Percentiles rank a stretch among this genome's conserved stretches.
phyloP scores from a whole-genome alignment of 2,329 filamentous ascomycete species.

The Pseudonectria foliicola region DNA sequence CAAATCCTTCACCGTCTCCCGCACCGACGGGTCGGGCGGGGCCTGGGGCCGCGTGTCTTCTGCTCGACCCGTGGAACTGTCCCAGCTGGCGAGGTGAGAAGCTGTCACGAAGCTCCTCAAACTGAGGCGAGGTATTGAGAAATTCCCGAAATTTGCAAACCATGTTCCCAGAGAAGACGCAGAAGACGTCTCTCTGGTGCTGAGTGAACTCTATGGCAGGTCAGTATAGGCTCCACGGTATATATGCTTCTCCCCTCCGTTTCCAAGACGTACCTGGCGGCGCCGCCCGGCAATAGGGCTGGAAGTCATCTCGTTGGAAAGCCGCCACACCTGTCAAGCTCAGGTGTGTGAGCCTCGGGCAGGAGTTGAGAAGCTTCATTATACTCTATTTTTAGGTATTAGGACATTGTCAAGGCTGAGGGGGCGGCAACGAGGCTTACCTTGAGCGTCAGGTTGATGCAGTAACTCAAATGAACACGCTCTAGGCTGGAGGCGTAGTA shows the following conservation, averaged over 20 bases:
- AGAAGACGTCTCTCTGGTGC: conserved; percentile 92
- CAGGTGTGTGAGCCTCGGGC: conserved; percentile 85
- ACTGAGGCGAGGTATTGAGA: conserved; percentile 54
- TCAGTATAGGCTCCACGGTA: no score
- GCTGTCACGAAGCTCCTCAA: conserved; percentile 36
- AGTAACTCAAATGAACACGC: conserved; percentile 94
- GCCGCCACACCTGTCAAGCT: conserved; percentile 90
- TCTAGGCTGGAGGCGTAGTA: conserved; percentile 65
- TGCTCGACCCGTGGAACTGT: conserved; percentile 2
- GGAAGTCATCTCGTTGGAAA: conserved; percentile 79
- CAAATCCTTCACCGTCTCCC: conserved; percentile 28
- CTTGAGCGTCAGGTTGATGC: conserved; percentile 71
- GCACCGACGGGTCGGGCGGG: conserved; percentile 4
- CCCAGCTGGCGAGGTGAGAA: conserved; percentile 12
- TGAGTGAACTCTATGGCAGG: conserved; percentile 74
- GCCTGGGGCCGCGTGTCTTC: neutral
- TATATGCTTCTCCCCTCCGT: no score
- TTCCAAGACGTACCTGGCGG: conserved; percentile 63
- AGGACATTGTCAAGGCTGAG: neutral
- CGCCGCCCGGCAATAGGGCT: conserved; percentile 77
- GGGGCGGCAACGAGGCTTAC: conserved; percentile 42
- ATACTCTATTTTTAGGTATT: conserved; percentile 59
- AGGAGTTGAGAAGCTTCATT: conserved; percentile 79
- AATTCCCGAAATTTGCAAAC: conserved; percentile 72
- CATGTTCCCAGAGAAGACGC: conserved; percentile 87